phyloP scores from a whole-genome alignment of 2,329 filamentous ascomycete genomes.

The Scedosporium boydii region DNA sequence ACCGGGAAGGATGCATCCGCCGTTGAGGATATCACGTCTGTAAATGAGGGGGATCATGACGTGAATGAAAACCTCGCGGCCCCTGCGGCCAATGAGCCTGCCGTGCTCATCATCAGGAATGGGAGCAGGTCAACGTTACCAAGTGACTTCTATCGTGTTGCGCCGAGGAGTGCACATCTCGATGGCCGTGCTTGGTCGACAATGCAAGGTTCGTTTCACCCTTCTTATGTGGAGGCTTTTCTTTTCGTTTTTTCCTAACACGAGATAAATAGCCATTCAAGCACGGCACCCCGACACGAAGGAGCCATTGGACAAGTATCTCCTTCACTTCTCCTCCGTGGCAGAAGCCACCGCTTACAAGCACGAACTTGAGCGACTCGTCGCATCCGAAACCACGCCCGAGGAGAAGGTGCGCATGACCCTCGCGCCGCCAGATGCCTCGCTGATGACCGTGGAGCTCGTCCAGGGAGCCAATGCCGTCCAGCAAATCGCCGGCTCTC shows the following conservation, averaged over 20 bases:
- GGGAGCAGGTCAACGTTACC: conserved; percentile 51
- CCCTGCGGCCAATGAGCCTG: conserved; percentile 11
- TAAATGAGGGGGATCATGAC: conserved; percentile 8
- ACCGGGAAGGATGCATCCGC: background rate
- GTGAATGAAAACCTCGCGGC: conserved; percentile 6
- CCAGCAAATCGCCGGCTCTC: conserved; percentile 7
- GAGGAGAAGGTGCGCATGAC: conserved; percentile 10
- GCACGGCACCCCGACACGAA: conserved; percentile 54
- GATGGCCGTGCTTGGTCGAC: conserved; percentile 59
- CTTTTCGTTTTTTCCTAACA: background rate
- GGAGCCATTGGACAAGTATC: conserved; percentile 55
- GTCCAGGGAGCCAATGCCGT: conserved; percentile 7
- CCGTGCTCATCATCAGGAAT: conserved; percentile 47
- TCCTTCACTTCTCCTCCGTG: conserved; percentile 54
- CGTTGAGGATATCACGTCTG: background rate
- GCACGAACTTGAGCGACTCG: conserved; percentile 22
- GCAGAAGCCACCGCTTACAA: conserved; percentile 54
- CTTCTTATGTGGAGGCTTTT: background rate
- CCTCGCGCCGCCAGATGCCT: conserved; percentile 9
- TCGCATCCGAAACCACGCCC: conserved; percentile 5
- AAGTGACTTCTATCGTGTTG: conserved; percentile 62
- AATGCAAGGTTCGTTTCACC: conserved; percentile 34
- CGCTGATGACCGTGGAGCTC: conserved; percentile 9
- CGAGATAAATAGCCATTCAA: conserved; percentile 42
- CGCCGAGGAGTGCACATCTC: conserved; percentile 52